Percentiles rank a stretch among this genome's conserved stretches.
Evolutionary conservation across 108 stramenopile genomes (phyloP).

Genomic region (Fragilaria crotonensis): DNA sequence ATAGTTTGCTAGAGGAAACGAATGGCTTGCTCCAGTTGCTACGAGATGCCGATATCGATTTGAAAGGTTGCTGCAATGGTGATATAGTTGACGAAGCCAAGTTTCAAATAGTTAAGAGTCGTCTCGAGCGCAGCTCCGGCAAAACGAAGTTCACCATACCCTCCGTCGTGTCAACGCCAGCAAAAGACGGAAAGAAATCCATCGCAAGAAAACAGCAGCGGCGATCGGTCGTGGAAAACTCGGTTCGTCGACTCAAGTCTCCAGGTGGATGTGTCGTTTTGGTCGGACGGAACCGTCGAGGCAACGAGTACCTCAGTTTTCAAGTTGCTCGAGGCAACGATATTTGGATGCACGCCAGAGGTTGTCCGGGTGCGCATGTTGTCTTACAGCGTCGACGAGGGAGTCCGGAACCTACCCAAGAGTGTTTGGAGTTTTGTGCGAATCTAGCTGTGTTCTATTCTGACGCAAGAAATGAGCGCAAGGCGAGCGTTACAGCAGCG

Average conservation of each 20-base stretch:
- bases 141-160: constrained; percentile 49
- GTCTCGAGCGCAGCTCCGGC: constrained; percentile 46
- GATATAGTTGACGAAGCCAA: constrained; percentile 44
- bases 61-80: constrained; percentile 21
- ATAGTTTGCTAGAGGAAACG: constrained; percentile 47
- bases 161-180: background rate
- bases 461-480: constrained; percentile 63
- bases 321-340: constrained; percentile 61
- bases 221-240: background rate
- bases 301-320: constrained; percentile 79
- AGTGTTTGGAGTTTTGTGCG: constrained; percentile 71
- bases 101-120: constrained; percentile 46
- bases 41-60: constrained; percentile 36
- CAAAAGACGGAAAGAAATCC: constrained; percentile 14
- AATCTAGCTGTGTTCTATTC: constrained; percentile 80
- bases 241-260: constrained; percentile 46
- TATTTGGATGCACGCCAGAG: constrained; percentile 81
- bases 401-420: constrained; percentile 45
- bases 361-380: constrained; percentile 84
- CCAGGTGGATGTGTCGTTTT: constrained; percentile 71
- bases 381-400: constrained; percentile 62
- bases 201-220: no score
- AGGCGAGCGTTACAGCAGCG: constrained; percentile 63
- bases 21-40: constrained; percentile 32
- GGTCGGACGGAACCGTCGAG: constrained; percentile 78